Percentiles rank a stretch among this genome's conserved stretches.
phyloP scores from a whole-genome alignment of 1,284 basidiomycete species.

The Cryptococcus amylolentus region DNA sequence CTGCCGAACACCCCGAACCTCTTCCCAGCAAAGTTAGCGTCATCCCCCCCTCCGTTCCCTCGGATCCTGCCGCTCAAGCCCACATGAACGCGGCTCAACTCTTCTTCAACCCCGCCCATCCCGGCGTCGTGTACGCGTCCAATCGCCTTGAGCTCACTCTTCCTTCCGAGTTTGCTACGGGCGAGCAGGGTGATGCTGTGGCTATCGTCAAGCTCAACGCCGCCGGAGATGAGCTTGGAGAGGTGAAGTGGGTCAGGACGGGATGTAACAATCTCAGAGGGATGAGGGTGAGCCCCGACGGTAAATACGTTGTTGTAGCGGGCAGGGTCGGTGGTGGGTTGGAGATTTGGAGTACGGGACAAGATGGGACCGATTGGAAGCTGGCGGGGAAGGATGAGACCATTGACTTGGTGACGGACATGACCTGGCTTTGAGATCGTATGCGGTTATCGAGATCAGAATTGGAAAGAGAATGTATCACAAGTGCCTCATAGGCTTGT shows the following conservation, averaged over 20 bases:
- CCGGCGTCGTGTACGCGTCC: slow-evolving; percentile 40
- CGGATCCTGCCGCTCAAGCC: slow-evolving; percentile 19
- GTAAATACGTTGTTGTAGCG: slow-evolving; percentile 40
- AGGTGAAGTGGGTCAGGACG: slow-evolving; percentile 35
- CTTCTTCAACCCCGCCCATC: slow-evolving; percentile 25
- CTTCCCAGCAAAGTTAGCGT: slow-evolving; percentile 25
- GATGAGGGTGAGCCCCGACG: slow-evolving; percentile 41
- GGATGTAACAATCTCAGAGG: slow-evolving; percentile 39
- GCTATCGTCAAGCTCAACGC: slow-evolving; percentile 33
- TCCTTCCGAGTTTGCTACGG: slow-evolving; percentile 20
- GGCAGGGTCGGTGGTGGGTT: slow-evolving; percentile 41
- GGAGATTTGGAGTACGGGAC: slow-evolving; percentile 38
- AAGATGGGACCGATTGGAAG: slow-evolving; percentile 37
- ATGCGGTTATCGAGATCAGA: too few species aligned
- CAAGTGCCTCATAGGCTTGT: too few species aligned
- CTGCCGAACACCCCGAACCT: slow-evolving; percentile 19
- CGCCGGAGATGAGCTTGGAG: slow-evolving; percentile 24
- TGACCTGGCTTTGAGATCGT: slow-evolving; percentile 31
- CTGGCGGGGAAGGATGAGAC: slow-evolving; percentile 62
- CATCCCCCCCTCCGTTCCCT: slow-evolving; percentile 36
- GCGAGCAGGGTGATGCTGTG: slow-evolving; percentile 42
- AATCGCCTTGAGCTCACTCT: slow-evolving; percentile 44
- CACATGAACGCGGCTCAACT: slow-evolving; percentile 44
- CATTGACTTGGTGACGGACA: slow-evolving; percentile 55
- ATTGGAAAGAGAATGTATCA: too few species aligned